A percentile compares a stretch with the other conserved stretches of the same genome.
Evolutionary conservation across 1,139 yeast genomes (phyloP).

Genomic region (Candida sanyaensis): DNA sequence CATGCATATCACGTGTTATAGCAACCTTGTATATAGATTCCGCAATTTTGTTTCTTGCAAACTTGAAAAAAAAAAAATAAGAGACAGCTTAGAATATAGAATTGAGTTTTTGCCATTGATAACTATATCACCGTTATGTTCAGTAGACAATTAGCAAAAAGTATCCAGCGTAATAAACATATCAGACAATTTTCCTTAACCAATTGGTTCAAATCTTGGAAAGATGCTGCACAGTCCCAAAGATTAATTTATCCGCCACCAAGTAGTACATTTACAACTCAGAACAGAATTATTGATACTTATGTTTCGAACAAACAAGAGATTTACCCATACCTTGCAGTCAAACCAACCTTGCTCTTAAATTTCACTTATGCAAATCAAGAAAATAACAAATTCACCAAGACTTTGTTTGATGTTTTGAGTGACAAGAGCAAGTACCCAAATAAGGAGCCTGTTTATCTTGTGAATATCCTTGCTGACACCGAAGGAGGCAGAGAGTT

Average conservation of each 20-base stretch:
- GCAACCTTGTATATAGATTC: constrained; percentile 4
- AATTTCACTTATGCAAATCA: constrained; percentile 77
- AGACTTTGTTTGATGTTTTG: constrained; percentile 57
- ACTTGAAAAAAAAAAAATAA: neutral
- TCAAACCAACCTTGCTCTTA: constrained; percentile 62
- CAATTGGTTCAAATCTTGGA: constrained; percentile 16
- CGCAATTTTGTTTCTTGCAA: neutral
- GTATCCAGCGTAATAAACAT: constrained; percentile 6
- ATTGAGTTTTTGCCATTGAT: neutral
- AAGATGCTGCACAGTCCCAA: constrained; percentile 15
- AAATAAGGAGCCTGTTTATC: constrained; percentile 42
- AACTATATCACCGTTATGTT: constrained; percentile 7
- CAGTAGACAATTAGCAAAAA: constrained; percentile 12
- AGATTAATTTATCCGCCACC: constrained; percentile 42
- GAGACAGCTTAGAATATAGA: neutral
- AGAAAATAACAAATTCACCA: constrained; percentile 62
- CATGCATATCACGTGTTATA: neutral
- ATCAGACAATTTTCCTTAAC: constrained; percentile 23
- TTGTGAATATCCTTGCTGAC: constrained; percentile 73
- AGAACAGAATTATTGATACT: constrained; percentile 41
- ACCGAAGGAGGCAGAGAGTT: constrained; percentile 63
- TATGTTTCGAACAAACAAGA: constrained; percentile 53
- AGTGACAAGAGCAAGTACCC: constrained; percentile 54
- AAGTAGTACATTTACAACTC: constrained; percentile 38
- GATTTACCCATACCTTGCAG: constrained; percentile 54